Evolutionary conservation across 768 basidiomycete species (phyloP).

Genomic region (Naganishia vaughanmartiniae): DNA sequence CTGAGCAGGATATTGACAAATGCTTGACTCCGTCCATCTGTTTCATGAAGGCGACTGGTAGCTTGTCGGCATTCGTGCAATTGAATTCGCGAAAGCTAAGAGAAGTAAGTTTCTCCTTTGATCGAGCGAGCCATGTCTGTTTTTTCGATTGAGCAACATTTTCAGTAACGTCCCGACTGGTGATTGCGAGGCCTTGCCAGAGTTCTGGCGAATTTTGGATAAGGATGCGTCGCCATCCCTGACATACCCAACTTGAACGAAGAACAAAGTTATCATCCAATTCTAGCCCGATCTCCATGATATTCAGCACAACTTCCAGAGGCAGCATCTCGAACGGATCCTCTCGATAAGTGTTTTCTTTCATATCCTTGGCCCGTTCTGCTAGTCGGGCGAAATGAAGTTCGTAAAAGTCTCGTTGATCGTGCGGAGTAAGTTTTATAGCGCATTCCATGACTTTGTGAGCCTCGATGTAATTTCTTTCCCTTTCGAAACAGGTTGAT

Average conservation of each 20-base stretch:
- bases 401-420: neutral
- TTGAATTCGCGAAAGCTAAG: neutral
- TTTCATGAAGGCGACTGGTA: neutral
- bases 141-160: neutral
- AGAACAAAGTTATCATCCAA: neutral
- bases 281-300: neutral
- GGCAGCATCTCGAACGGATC: neutral
- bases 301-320: neutral
- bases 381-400: neutral
- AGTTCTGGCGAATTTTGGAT: neutral
- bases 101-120: neutral
- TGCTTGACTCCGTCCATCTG: neutral
- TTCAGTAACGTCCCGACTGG: neutral
- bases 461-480: neutral
- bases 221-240: neutral
- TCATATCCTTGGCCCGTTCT: neutral
- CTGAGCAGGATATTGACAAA: neutral
- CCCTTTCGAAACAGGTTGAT: neutral
- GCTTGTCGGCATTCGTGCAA: neutral
- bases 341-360: neutral
- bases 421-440: neutral
- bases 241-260: neutral
- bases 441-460: neutral
- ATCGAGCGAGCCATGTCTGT: neutral
- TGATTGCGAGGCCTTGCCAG: neutral